A percentile compares a stretch with the other conserved stretches of the same genome.
Conservation (phyloP, 768 basidiomycete species). For the Lyophyllum shimeji region DNA sequence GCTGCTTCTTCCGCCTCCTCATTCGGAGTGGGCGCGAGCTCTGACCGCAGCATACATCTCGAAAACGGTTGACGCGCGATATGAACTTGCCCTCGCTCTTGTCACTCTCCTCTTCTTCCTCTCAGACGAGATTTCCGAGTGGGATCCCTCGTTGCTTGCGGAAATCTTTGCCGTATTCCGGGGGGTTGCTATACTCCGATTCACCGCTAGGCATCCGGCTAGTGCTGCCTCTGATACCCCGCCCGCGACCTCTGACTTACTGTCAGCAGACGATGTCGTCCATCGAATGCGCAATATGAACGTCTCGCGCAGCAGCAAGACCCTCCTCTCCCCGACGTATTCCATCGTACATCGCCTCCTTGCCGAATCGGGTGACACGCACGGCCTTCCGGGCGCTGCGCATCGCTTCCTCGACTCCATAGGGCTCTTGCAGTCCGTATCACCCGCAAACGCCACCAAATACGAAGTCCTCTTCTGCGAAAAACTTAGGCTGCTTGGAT, state of each 20-base stretch:
- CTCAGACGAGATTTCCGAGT: conserved; percentile 56
- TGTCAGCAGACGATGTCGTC: conserved; percentile 53
- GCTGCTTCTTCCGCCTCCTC: conserved; percentile 47
- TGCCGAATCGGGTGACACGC: conserved; percentile 45
- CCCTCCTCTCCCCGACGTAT: conserved; percentile 48
- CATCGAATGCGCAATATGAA: conserved; percentile 73
- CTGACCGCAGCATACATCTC: conserved; percentile 63
- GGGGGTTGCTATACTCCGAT: conserved; percentile 72
- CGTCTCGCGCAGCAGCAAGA: conserved; percentile 50
- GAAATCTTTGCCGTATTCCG: conserved; percentile 81
- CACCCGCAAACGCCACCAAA: conserved; percentile 65
- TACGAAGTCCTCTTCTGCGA: conserved; percentile 77
- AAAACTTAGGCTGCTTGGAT: conserved; percentile 61
- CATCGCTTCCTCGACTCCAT: conserved; percentile 70
- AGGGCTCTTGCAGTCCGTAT: conserved; percentile 66
- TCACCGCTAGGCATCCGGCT: conserved; percentile 59
- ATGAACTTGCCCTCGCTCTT: conserved; percentile 69
- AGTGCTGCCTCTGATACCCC: conserved; percentile 25
- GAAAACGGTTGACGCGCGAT: conserved; percentile 67
- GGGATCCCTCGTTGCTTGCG: conserved; percentile 64
- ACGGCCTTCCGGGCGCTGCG: conserved; percentile 55
- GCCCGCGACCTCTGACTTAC: conserved; percentile 4
- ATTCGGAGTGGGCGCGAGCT: conserved; percentile 62
- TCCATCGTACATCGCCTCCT: conserved; percentile 68
- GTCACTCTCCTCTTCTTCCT: conserved; percentile 72